A percentile compares a stretch with the other conserved stretches of the same genome.
These are phyloP conservation scores for Agarophyton chilense DNA, from an alignment of 23 red algal genomes.

Conservation along the genomic window DNA sequence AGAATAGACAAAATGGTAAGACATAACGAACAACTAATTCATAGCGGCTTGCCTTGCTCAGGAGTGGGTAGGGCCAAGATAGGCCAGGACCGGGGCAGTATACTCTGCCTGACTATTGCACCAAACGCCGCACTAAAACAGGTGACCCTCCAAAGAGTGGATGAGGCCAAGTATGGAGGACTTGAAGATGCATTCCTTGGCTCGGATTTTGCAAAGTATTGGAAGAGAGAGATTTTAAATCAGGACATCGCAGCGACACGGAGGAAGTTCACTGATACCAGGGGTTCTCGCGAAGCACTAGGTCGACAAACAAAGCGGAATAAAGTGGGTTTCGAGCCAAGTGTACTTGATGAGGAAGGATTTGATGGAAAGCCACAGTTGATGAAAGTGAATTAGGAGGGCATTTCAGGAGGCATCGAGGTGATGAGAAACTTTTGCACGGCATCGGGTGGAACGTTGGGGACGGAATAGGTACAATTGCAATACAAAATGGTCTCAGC, in stretches of 20 bases:
- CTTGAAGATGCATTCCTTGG: slow-evolving; percentile 47
- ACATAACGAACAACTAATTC: slow-evolving; percentile 22
- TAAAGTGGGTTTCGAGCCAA: neutral
- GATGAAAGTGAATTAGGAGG: too few species aligned
- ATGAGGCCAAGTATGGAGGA: slow-evolving; percentile 29
- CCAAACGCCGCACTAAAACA: too few species aligned
- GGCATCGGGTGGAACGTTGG: neutral
- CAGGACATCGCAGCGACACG: neutral
- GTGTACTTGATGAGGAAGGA: too few species aligned
- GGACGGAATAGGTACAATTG: neutral
- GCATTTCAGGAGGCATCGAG: too few species aligned
- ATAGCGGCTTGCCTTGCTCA: neutral
- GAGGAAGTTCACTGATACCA: neutral
- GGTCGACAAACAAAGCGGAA: neutral
- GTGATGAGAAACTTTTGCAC: too few species aligned
- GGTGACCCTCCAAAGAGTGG: too few species aligned
- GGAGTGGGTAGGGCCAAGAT: slow-evolving; percentile 45
- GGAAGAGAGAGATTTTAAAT: slow-evolving; percentile 3
- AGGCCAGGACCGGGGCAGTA: too few species aligned
- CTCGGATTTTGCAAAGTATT: slow-evolving; percentile 38
- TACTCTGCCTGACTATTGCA: too few species aligned
- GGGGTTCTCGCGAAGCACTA: neutral
- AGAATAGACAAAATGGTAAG: slow-evolving; percentile 4
- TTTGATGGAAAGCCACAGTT: too few species aligned
- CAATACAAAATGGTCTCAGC: neutral